Percentiles rank a stretch among this genome's conserved stretches.
Evolutionary conservation across 2,329 filamentous ascomycete species (phyloP).

Genomic region (Ophiognomonia clavigignenti-juglandacearum): DNA sequence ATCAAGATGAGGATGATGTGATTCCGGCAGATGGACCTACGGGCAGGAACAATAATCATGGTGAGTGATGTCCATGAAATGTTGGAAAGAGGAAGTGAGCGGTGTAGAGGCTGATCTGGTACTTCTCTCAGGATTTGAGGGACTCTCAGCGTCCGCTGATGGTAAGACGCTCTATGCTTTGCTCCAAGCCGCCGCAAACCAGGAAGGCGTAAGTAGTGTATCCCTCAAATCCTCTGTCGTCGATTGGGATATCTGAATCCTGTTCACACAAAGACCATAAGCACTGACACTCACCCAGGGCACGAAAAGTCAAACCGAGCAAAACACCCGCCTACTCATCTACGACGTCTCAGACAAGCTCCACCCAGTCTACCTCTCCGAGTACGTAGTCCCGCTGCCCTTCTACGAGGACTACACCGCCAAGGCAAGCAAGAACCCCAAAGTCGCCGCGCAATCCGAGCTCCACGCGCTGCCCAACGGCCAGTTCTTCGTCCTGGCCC

Average conservation of each 20-base stretch:
- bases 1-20: slow-evolving; percentile 38
- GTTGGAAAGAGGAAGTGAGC: too few relatives aligned
- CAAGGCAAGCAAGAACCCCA: slow-evolving; percentile 29
- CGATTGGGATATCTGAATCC: too few relatives aligned
- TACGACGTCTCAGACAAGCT: slow-evolving; percentile 40
- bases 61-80: background rate
- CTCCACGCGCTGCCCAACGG: slow-evolving; percentile 58
- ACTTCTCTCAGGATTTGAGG: slow-evolving; percentile 52
- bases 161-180: slow-evolving; percentile 61
- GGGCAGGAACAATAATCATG: slow-evolving; percentile 66
- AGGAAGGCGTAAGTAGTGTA: slow-evolving; percentile 41
- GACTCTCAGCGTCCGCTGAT: slow-evolving; percentile 57
- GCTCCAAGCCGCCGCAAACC: slow-evolving; percentile 59
- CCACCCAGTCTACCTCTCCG: slow-evolving; percentile 44
- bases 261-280: background rate
- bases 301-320: slow-evolving; percentile 7
- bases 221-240: too few relatives aligned
- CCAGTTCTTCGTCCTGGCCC: slow-evolving; percentile 63
- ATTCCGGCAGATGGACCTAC: slow-evolving; percentile 52
- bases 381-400: slow-evolving; percentile 64
- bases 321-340: slow-evolving; percentile 56
- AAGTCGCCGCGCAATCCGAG: slow-evolving; percentile 63
- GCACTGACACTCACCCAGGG: background rate
- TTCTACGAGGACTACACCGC: slow-evolving; percentile 46
- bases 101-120: too few relatives aligned